These are phyloP conservation scores for Psophocarpus tetragonolobus DNA, from an alignment of 306 rosid species.

Conservation along the genomic window DNA sequence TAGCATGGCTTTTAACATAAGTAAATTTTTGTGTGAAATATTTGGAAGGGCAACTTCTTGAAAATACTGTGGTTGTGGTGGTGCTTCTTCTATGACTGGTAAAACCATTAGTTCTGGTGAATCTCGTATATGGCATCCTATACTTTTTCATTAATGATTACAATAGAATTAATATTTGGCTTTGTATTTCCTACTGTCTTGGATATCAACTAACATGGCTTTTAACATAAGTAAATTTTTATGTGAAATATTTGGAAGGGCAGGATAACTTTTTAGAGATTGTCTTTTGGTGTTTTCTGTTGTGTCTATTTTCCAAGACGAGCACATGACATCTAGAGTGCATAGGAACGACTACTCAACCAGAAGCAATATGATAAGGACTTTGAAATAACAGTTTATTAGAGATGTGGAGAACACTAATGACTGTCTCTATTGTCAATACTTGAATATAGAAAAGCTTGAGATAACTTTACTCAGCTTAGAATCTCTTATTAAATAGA, in stretches of 20 bases:
- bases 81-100: conserved; percentile 90
- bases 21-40: too few species aligned
- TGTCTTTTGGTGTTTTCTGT: not conserved
- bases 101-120: conserved; percentile 11
- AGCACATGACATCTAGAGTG: not conserved
- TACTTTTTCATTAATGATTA: conserved; percentile 15
- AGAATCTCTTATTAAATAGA: too few species aligned
- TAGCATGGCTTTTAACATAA: not conserved
- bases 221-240: not conserved
- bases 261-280: not conserved
- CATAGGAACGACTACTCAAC: not conserved
- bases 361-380: too few species aligned
- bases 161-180: not conserved
- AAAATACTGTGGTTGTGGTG: conserved; percentile 97
- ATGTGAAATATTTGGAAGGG: not conserved
- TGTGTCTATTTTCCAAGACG: not conserved
- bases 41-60: conserved; percentile 93
- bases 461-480: too few species aligned
- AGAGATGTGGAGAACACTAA: too few species aligned
- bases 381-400: too few species aligned
- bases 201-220: not conserved
- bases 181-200: conserved; percentile 11
- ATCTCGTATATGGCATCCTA: not conserved
- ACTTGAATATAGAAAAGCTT: too few species aligned
- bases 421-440: too few species aligned